Conservation (phyloP, 2,329 filamentous ascomycete species). For the Aspergillus sp. region DNA sequence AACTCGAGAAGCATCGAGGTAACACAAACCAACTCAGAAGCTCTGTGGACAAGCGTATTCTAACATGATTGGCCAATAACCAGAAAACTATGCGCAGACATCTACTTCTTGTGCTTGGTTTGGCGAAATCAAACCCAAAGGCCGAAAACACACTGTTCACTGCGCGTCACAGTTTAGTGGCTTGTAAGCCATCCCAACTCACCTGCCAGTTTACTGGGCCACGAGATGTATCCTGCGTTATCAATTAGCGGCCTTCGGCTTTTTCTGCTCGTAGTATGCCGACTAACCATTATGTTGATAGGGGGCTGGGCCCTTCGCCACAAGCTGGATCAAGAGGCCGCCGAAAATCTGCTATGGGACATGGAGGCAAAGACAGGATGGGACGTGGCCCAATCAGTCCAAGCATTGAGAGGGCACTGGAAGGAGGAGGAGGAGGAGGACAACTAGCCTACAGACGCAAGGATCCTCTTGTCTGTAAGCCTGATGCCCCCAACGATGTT, state of each 20-base stretch:
- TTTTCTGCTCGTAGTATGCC: background rate
- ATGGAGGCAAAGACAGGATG: constrained; percentile 25
- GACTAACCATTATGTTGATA: constrained; percentile 1
- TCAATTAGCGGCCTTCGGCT: background rate
- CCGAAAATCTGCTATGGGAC: constrained; percentile 18
- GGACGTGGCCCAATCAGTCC: constrained; percentile 23
- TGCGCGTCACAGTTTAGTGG: constrained; percentile 23
- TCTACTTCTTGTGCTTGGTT: constrained; percentile 21
- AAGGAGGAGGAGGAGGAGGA: constrained; percentile 16
- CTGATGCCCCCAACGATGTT: background rate
- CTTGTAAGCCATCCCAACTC: constrained; percentile 16
- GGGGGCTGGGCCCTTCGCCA: constrained; percentile 27
- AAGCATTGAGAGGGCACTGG: constrained; percentile 22
- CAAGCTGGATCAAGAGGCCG: constrained; percentile 22
- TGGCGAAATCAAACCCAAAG: constrained; percentile 23
- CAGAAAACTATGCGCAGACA: constrained; percentile 22
- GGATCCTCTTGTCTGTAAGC: background rate
- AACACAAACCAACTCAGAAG: background rate
- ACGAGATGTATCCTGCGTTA: background rate
- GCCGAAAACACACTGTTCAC: constrained; percentile 28
- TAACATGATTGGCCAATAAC: background rate
- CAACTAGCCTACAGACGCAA: background rate
- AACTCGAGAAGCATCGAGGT: constrained; percentile 23
- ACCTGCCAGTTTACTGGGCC: background rate
- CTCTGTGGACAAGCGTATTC: background rate